Evolutionary conservation across 371 early-diverging fungal genomes (phyloP), one percentile per base, ranked within the genome.

Genomic region (Dichotomocladium elegans): DNA sequence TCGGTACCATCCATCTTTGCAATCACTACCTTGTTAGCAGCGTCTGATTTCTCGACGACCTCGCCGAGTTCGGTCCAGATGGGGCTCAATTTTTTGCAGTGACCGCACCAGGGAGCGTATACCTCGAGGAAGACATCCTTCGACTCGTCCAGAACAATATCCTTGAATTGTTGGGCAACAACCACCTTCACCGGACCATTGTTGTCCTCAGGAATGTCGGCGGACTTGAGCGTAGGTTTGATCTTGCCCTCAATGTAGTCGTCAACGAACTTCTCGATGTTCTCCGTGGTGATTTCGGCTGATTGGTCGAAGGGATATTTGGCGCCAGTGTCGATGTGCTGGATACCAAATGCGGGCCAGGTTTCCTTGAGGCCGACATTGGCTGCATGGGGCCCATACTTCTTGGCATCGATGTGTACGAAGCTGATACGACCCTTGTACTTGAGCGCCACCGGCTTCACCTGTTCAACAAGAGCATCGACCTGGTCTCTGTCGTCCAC

Each of bases 1-100:
- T 86, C 92, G 35, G 94, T 93, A 64, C 87, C 94, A 61, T 96
- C 96, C 86, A 96, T 82, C 85, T 96, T 96, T 73, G 95, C 93
- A 58, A 98, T 90, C 21, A 89, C 79, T 50, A 91, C 64, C 57
- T 70, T 68, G 65, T 79, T 67, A 33, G 63, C 60, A 51, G 78
- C 60, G 17, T 58, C 61, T 14, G 54, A 55, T 19, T 48, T 35
- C 43, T 58, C 44, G 28, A 63, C 58, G 4, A 50, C 60, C 31
- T 74, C 58, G 61, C 84, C 94, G 34, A 95, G 75, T 64, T 86
- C 68, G 31, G 84, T 83, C 82, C 89, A 95, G 60, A 75, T 82
- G 54, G 95, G 93, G 3, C 85, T 93, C 47, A 96, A 80, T 57
- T 72, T 70, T 81, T 93, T 92, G 85, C 95, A 96, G 80, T 95